Base-by-base conservation (phyloP, 805 yeast species). In the Scheffersomyces lignosus region DNA sequence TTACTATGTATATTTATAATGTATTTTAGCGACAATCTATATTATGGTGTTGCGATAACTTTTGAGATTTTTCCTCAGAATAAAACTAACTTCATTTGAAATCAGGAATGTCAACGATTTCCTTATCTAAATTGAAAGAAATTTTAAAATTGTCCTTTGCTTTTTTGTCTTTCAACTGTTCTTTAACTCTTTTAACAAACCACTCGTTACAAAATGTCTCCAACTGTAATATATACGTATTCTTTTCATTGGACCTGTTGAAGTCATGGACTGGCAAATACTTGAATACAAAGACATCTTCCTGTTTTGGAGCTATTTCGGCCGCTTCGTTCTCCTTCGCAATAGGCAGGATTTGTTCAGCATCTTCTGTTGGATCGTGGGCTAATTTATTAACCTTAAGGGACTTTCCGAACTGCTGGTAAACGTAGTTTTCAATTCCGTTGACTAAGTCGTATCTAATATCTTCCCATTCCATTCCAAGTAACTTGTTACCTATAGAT, bases 381-480 rank as follows among this genome's bases (percentile, higher is more conserved):
- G 33, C 28, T 13, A 18, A 8, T 13, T 29, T 26, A n/a, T 15
- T 24, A 8, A 17, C 26, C 16, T 26, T 28, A 29, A 45, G 36
- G 5, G 45, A 34, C 15, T 57, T 59, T 4, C 73, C 73, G 34
- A 54, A 53, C 34, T 58, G 60, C 38, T 52, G 58, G 45, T 66
- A 66, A 23, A 63, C 31, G 37, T 56, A 54, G n/a, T 52, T 47
- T 43, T 69, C 74, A 16, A 66, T 48, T 7, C 71, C 71, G 36
- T 55, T 51, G 8, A 56, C 38, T 25, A 67, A 45, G 33, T 69
- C 74, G 38, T 59, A 53, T 20, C 73, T 44, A 25, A 68, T 59
- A 36, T 62, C 69, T 36, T 69, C 72, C 72, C 72, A 69, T 48
- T 66, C 73, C 47, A 69, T 63, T 2, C 62, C 69, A 16, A 66